Base-by-base conservation (phyloP, 2,329 filamentous ascomycete species). In the Curvularia sp. region DNA sequence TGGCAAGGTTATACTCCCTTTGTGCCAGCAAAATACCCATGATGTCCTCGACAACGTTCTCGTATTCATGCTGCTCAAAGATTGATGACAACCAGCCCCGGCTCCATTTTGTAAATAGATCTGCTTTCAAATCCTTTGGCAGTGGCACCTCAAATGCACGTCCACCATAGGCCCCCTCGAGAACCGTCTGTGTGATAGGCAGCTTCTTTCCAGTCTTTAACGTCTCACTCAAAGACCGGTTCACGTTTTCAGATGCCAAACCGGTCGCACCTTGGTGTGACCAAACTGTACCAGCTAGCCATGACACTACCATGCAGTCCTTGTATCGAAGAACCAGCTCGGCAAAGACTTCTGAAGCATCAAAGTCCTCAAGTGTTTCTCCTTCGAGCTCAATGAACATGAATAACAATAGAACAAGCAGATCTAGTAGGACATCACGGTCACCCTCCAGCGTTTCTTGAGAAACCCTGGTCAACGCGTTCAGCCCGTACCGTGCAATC, bases 371-470 rank as follows among this genome's bases (percentile, higher is more conserved):
- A 2, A 86, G 86, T 15, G 90, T 86, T 41, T 92, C 88, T 42
- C 89, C 87, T 64, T 88, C 86, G 39, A 88, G 89, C 74, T 95
- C 90, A 4, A 68, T 58, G 42, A 71, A 71, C 83, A 98, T 89
- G 75, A 97, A 93, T 9, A 95, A 85, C 15, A 96, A 83, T 6
- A 99, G 83, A 2, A 95, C 84, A 2, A 98, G 81, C 57, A 98
- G 86, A 70, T 94, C 92, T 62, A 96, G 87, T 50, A 96, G 87
- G 8, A 95, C 82, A 59, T 86, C 86, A 78, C 88, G 88, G 59
- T 90, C 89, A 31, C 91, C 78, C 50, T 89, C 84, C 6, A 95
- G 85, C 12, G 86, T 89, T 72, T 98, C 93, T 70, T 94, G 90
- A 0, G 91, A 87, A 6, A 92, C 89, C 61, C 88, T 88, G 10